Evolutionary conservation across 2,329 filamentous ascomycete genomes (phyloP).

Genomic region (Pezicula neosporulosa): DNA sequence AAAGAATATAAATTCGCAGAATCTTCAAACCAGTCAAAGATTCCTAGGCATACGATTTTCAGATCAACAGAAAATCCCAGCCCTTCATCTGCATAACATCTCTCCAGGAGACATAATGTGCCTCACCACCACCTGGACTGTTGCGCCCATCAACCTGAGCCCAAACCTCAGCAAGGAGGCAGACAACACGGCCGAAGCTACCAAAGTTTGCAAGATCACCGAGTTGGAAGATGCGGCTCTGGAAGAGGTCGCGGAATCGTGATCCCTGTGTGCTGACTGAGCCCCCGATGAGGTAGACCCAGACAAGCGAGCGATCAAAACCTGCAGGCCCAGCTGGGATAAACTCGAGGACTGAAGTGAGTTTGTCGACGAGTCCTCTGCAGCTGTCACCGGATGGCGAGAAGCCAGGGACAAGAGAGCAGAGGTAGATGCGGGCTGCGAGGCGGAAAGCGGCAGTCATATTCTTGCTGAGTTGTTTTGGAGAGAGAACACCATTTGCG

Average conservation of each 20-base stretch:
- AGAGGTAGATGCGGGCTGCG: slow-evolving; percentile 94
- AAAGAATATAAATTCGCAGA: slow-evolving; percentile 15
- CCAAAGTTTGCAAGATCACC: slow-evolving; percentile 77
- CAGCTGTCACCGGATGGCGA: slow-evolving; percentile 71
- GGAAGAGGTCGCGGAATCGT: slow-evolving; percentile 73
- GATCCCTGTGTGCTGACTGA: slow-evolving; percentile 71
- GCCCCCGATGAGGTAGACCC: slow-evolving; percentile 88
- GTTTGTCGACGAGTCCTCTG: slow-evolving; percentile 72
- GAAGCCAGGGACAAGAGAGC: slow-evolving; percentile 88
- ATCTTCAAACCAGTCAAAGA: slow-evolving; percentile 16
- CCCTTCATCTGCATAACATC: slow-evolving; percentile 88
- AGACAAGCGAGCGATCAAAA: slow-evolving; percentile 86
- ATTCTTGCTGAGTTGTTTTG: slow-evolving; percentile 81
- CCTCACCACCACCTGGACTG: slow-evolving; percentile 31
- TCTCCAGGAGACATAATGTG: slow-evolving; percentile 84
- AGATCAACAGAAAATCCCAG: slow-evolving; percentile 93
- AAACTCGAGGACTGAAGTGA: slow-evolving; percentile 72
- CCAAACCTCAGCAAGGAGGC: slow-evolving; percentile 83
- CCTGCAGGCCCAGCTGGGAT: slow-evolving; percentile 80
- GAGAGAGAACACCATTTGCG: slow-evolving; percentile 70
- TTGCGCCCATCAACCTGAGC: slow-evolving; percentile 58
- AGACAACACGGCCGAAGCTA: slow-evolving; percentile 79
- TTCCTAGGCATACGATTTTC: slow-evolving; percentile 18
- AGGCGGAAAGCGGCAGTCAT: slow-evolving; percentile 89
- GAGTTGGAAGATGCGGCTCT: slow-evolving; percentile 69